Conservation (phyloP, 805 yeast genomes). For the Zygotorulaspora florentina region DNA sequence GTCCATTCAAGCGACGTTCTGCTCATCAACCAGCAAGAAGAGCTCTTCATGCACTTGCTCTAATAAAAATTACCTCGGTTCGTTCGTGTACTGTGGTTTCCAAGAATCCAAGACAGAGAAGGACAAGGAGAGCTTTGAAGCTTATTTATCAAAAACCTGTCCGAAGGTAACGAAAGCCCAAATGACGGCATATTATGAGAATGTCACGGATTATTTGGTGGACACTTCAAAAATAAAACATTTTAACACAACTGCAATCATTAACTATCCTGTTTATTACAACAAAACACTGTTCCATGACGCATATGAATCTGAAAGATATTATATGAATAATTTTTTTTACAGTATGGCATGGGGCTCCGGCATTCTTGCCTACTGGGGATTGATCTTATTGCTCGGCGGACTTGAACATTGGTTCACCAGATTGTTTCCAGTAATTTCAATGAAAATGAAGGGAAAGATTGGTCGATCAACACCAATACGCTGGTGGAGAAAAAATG, state of each 20-base stretch:
- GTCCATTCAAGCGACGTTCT: slow-evolving; percentile 23
- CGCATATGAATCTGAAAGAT: slow-evolving; percentile 25
- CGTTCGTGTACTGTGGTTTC: slow-evolving; percentile 27
- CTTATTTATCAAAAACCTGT: slow-evolving; percentile 23
- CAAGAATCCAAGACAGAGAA: slow-evolving; percentile 5
- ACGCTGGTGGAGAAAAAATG: slow-evolving; percentile 11
- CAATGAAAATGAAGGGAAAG: slow-evolving; percentile 30
- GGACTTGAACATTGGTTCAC: slow-evolving; percentile 41
- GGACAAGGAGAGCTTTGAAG: background rate
- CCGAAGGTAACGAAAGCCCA: slow-evolving; percentile 34
- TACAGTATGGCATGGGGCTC: slow-evolving; percentile 44
- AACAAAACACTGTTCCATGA: slow-evolving; percentile 26
- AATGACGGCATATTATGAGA: slow-evolving; percentile 37
- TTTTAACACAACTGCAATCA: slow-evolving; percentile 34
- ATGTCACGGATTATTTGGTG: slow-evolving; percentile 41
- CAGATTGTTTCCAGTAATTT: slow-evolving; percentile 37
- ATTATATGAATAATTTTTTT: slow-evolving; percentile 33
- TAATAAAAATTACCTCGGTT: slow-evolving; percentile 27
- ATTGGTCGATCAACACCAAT: slow-evolving; percentile 9
- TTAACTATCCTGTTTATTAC: slow-evolving; percentile 37
- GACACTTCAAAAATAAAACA: slow-evolving; percentile 32
- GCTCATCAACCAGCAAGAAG: slow-evolving; percentile 20
- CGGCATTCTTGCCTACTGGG: slow-evolving; percentile 49
- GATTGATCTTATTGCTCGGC: slow-evolving; percentile 39
- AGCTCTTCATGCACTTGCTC: slow-evolving; percentile 24